Percentiles rank a stretch among this genome's conserved stretches.
phyloP scores from a whole-genome alignment of 2,329 filamentous ascomycete genomes.

The Penicillium expansum region DNA sequence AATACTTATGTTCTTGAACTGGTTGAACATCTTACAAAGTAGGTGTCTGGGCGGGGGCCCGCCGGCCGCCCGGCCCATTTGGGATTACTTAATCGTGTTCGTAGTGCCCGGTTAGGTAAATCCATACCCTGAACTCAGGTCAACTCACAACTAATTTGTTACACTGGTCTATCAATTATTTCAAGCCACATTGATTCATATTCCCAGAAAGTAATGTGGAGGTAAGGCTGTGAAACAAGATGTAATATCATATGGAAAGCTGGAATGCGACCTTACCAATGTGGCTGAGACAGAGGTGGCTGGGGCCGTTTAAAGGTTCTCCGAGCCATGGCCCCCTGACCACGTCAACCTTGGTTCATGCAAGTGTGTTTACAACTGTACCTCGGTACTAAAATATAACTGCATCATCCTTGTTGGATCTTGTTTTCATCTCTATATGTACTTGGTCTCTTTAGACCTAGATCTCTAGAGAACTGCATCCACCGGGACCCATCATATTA shows the following conservation, averaged over 20 bases:
- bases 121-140: no score
- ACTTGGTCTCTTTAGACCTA: no score
- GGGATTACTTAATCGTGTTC: neutral
- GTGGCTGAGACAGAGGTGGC: conserved; percentile 4
- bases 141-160: no score
- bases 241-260: neutral
- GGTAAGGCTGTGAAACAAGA: neutral
- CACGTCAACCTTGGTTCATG: neutral
- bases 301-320: neutral
- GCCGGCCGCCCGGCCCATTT: neutral
- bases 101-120: neutral
- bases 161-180: neutral
- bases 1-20: neutral
- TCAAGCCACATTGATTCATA: neutral
- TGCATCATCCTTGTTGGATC: neutral
- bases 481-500: neutral
- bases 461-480: no score
- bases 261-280: neutral
- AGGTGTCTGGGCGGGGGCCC: neutral
- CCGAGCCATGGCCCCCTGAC: neutral
- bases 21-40: neutral
- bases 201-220: neutral
- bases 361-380: neutral
- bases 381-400: neutral
- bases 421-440: no score